Evolutionary conservation across 371 early-diverging fungal species (phyloP), one percentile per base, ranked within the genome.

Genomic region (Mortierella sp.): DNA sequence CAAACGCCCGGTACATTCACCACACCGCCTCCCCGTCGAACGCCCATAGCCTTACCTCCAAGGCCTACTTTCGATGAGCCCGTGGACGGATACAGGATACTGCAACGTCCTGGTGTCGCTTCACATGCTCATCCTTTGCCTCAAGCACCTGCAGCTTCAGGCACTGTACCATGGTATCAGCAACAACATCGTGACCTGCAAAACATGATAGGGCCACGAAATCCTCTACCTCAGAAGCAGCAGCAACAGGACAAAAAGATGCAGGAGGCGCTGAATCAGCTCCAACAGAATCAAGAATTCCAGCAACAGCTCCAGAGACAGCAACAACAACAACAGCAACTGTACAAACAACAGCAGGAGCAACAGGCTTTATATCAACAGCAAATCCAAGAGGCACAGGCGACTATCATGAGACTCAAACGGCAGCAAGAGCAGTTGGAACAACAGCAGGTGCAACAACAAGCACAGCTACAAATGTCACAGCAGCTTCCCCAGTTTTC

Each of bases 141-240:
- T 7, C 47, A 55, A 3, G n/a, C 58, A 0, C 18, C 54, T 1
- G 62, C 65, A 43, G 61, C 31, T 5, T 19, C 65, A 26, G 64
- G 65, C 13, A 57, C 76, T 10, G 58, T 78, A 10, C 78, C 78
- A 23, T 78, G 78, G 78, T 78, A 78, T 30, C 71, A 67, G 30
- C 78, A 78, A 34, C 78, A 78, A 26, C 78, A 78, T 10, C 64
- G 78, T 8, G 71, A 78, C 34, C 63, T 78, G n/a, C 78, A 78
- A 24, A 51, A 38, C 43, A 71, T 78, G 67, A 67, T 78, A 52
- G 78, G 78, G 38, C 61, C 58, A n/a, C 54, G 64, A 5, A 60
- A 47, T 41, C 4, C 23, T 14, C 30, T 45, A 34, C 42, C 16
- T 18, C 72, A 58, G 19, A 56, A 58, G 16, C 67, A 67, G 28